phyloP scores from a whole-genome alignment of 352 stramenopile species.

The Phytophthora aleatoria region DNA sequence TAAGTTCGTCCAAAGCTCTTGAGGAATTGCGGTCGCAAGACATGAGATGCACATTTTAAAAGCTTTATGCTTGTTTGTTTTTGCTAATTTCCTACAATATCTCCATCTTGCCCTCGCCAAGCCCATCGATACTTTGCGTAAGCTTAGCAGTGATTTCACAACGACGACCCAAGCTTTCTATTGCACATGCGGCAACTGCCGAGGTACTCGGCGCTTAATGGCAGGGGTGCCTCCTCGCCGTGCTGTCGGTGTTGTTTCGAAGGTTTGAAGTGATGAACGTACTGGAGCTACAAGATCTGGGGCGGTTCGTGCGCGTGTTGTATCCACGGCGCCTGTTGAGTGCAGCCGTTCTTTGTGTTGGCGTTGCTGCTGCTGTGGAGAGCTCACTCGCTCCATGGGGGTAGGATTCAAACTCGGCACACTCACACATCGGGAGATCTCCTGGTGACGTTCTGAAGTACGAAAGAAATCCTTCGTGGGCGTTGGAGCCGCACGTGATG shows the following conservation, averaged over 20 bases:
- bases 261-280: slow-evolving; percentile 3
- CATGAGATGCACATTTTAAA: no score
- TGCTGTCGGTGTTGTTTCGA: not conserved
- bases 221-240: slow-evolving; percentile 25
- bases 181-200: slow-evolving; percentile 32
- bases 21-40: no score
- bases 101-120: no score
- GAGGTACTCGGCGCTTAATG: slow-evolving; percentile 26
- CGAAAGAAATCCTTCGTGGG: slow-evolving; percentile 40
- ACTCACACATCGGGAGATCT: slow-evolving; percentile 57
- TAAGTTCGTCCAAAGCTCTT: no score
- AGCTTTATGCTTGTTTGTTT: no score
- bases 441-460: slow-evolving; percentile 28
- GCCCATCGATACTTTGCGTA: no score
- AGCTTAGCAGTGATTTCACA: no score
- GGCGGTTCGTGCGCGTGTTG: slow-evolving; percentile 17
- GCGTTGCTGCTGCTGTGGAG: slow-evolving; percentile 24
- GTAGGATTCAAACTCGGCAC: slow-evolving; percentile 62
- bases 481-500: slow-evolving; percentile 27
- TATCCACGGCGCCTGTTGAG: not conserved
- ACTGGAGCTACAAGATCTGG: not conserved
- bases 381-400: slow-evolving; percentile 57
- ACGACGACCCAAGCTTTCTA: slow-evolving; percentile 3
- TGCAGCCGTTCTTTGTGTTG: slow-evolving; percentile 11
- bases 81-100: no score